Conservation (phyloP, 768 basidiomycete genomes). For the Russula virescens region DNA sequence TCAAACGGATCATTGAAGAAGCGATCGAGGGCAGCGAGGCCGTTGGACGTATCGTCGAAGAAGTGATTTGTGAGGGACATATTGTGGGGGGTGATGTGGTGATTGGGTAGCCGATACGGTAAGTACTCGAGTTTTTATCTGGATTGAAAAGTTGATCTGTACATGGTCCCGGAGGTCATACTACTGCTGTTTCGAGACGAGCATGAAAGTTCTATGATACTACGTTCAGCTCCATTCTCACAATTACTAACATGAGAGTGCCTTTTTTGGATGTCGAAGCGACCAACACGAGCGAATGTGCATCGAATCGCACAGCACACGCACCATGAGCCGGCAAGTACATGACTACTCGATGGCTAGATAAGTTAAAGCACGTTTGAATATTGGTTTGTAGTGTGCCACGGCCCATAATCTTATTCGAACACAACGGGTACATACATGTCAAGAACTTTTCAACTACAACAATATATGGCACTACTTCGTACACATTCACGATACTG, state of each 20-base stretch:
- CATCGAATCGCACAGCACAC: too few relatives aligned
- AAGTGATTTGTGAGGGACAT: neutral
- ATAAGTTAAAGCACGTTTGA: too few relatives aligned
- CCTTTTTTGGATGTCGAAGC: constrained; percentile 6
- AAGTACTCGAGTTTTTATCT: neutral
- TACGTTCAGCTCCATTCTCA: too few relatives aligned
- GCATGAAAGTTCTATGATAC: too few relatives aligned
- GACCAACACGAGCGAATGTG: neutral
- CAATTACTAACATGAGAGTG: neutral
- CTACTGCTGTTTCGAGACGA: neutral
- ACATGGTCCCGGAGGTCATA: neutral
- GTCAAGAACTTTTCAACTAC: neutral
- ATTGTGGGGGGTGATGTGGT: too few relatives aligned
- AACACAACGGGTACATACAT: too few relatives aligned
- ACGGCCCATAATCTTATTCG: too few relatives aligned
- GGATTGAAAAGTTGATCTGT: neutral
- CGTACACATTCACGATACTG: neutral
- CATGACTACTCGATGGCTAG: too few relatives aligned
- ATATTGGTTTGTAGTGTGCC: too few relatives aligned
- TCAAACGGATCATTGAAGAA: constrained; percentile 1
- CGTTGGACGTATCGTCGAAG: too few relatives aligned
- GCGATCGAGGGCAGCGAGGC: neutral
- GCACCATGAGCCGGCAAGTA: too few relatives aligned
- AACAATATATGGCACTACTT: neutral
- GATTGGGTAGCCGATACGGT: too few relatives aligned